Evolutionary conservation across 2,329 filamentous ascomycete species (phyloP), one percentile per base, ranked within the genome.

Genomic region (Kalmusia sp.): DNA sequence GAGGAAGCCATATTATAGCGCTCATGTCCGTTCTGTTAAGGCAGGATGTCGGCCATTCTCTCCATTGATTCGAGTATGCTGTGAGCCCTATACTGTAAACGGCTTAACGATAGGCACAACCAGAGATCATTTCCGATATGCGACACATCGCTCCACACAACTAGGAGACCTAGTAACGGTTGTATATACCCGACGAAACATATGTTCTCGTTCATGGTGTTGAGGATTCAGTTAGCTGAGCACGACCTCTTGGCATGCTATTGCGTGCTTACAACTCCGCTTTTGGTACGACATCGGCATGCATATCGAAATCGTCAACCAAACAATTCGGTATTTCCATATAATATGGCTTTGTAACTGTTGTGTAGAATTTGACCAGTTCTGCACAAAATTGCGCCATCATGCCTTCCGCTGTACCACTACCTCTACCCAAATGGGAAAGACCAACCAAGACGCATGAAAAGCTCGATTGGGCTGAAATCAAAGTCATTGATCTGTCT

Each of bases 401-500:
- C 14, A 69, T 68, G 67, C 65, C 63, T 28, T 65, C 65, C 21
- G 57, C 60, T 38, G 51, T 59, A 37, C 46, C 51, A 15, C 50
- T 55, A 21, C 31, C 55, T 1, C 56, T 69, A 15, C 63, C 61
- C n/a, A 65, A 56, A 50, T 70, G 67, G 67, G 52, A 63, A 34
- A 59, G 66, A 28, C 67, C 66, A 19, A 41, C 22, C 7, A 65
- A 68, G 41, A 70, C 66, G 4, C 57, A 46, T 1, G 56, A 68
- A 19, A 41, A 61, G 11, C 54, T 71, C 6, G 57, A 68, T 9
- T 70, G 66, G 57, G 65, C 63, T 15, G 67, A 70, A 8, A 65
- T 73, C 52, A 65, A 67, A 41, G 55, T 66, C 38, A 64, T 72
- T 46, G 64, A 70, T 57, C 74, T 87, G 0, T 78, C 78, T 14